Conservation (phyloP, 2,329 filamentous ascomycete species). For the Cladophialophora bantiana region DNA sequence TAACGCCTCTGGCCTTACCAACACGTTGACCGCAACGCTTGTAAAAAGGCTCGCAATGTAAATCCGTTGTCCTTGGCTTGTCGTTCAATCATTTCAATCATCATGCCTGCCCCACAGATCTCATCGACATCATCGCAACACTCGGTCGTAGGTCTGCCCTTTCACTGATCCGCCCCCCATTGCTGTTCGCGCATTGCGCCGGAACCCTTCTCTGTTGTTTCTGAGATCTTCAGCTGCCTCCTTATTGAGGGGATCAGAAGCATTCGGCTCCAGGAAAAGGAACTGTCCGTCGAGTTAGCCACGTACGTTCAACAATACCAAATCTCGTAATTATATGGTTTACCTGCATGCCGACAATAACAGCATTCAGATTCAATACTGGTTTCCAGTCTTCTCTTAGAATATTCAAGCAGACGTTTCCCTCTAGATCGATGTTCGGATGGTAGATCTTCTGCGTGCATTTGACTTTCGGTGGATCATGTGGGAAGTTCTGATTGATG, state of each 20-base stretch:
- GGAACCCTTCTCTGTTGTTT: conserved; percentile 84
- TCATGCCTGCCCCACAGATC: background rate
- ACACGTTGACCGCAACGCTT: conserved; percentile 17
- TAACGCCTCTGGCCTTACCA: conserved; percentile 19
- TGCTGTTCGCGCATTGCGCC: conserved; percentile 82
- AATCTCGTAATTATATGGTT: background rate
- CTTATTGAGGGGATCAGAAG: conserved; percentile 97
- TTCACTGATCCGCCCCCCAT: conserved; percentile 83
- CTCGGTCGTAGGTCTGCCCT: conserved; percentile 77
- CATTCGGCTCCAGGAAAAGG: conserved; percentile 96
- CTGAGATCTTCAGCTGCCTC: conserved; percentile 94
- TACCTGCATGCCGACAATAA: conserved; percentile 92
- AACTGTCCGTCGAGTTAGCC: conserved; percentile 64
- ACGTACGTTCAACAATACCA: background rate
- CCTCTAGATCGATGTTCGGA: conserved; percentile 96
- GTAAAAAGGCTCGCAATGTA: conserved; percentile 10
- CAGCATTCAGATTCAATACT: conserved; percentile 93
- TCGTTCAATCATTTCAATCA: conserved; percentile 22
- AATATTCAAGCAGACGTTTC: conserved; percentile 98
- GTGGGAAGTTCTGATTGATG: conserved; percentile 94
- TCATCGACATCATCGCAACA: conserved; percentile 48
- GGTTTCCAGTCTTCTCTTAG: conserved; percentile 99
- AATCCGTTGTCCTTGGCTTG: conserved; percentile 10
- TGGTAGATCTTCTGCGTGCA: conserved; percentile 99
- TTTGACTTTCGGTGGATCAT: conserved; percentile 96